Evolutionary conservation across 2,329 filamentous ascomycete species (phyloP).

Genomic region (Aureobasidium leucospermi): DNA sequence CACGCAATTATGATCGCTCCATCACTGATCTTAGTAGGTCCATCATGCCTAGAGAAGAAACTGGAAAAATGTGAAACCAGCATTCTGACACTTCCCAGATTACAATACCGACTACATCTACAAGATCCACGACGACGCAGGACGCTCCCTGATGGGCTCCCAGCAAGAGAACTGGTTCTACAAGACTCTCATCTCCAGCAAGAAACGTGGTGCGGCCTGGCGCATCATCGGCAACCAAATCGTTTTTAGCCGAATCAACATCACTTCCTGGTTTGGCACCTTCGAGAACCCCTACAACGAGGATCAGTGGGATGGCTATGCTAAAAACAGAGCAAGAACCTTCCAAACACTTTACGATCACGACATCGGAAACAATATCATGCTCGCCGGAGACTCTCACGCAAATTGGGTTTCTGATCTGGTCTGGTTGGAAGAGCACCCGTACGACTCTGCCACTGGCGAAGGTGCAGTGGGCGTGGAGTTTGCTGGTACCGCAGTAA

Average conservation of each 20-base stretch:
- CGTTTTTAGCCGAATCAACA: constrained; percentile 54
- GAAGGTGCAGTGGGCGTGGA: constrained; percentile 40
- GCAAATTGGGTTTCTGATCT: constrained; percentile 50
- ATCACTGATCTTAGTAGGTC: constrained; percentile 46
- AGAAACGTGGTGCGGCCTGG: constrained; percentile 60
- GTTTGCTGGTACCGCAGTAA: constrained; percentile 59
- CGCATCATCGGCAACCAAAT: constrained; percentile 65
- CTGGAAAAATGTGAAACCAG: background rate
- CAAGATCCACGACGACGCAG: constrained; percentile 57
- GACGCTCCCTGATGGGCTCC: constrained; percentile 62
- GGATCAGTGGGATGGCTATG: constrained; percentile 60
- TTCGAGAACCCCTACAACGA: constrained; percentile 40
- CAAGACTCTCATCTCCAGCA: constrained; percentile 35
- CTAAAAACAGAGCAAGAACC: constrained; percentile 64
- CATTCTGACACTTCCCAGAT: constrained; percentile 17
- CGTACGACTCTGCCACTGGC: constrained; percentile 29
- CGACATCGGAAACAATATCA: constrained; percentile 65
- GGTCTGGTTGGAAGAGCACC: constrained; percentile 33
- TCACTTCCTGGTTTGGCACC: constrained; percentile 37
- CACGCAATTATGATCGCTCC: constrained; percentile 59
- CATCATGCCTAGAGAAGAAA: no score
- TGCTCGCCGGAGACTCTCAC: constrained; percentile 65
- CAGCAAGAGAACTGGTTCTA: constrained; percentile 72
- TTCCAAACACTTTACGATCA: constrained; percentile 59
- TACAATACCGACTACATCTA: constrained; percentile 56